These are phyloP conservation scores for Thermomucor indicae-seudaticae DNA, from an alignment of 371 early-diverging fungal genomes.

Conservation along the genomic window DNA sequence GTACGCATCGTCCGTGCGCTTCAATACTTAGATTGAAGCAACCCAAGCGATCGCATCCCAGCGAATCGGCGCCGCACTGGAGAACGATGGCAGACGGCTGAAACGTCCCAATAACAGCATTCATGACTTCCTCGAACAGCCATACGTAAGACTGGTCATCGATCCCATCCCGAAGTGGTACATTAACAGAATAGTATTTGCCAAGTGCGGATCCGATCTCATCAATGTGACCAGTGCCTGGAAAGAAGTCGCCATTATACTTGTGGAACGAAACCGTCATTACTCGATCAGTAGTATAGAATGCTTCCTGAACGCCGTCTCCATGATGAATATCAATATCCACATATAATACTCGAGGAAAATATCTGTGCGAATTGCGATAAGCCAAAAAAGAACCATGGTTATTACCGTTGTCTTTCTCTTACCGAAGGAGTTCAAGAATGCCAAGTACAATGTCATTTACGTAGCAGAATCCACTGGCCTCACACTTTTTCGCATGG, in stretches of 20 bases:
- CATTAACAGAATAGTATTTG: constrained; percentile 85
- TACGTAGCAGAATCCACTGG: constrained; percentile 95
- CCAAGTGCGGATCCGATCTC: constrained; percentile 75
- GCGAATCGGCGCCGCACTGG: constrained; percentile 96
- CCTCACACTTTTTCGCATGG: constrained; percentile 92
- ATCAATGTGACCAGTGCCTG: constrained; percentile 86
- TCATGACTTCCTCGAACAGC: constrained; percentile 84
- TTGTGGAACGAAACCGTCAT: constrained; percentile 95
- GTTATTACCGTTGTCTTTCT: neutral
- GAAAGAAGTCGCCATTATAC: constrained; percentile 93
- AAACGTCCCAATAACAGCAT: constrained; percentile 73
- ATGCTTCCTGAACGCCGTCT: constrained; percentile 96
- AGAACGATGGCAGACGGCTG: constrained; percentile 84
- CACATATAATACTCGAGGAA: constrained; percentile 86
- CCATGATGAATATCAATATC: constrained; percentile 98
- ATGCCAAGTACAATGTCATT: constrained; percentile 95
- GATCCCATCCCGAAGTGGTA: constrained; percentile 89
- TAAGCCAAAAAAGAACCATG: neutral
- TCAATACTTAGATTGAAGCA: constrained; percentile 86
- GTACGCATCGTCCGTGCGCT: constrained; percentile 90
- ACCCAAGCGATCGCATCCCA: constrained; percentile 90
- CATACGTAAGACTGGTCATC: constrained; percentile 81
- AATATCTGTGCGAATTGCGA: constrained; percentile 32
- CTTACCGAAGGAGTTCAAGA: constrained; percentile 75
- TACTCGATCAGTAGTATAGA: constrained; percentile 86